Conservation (phyloP, 2,329 filamentous ascomycete species). For the Ophiognomonia clavigignenti-juglandacearum region DNA sequence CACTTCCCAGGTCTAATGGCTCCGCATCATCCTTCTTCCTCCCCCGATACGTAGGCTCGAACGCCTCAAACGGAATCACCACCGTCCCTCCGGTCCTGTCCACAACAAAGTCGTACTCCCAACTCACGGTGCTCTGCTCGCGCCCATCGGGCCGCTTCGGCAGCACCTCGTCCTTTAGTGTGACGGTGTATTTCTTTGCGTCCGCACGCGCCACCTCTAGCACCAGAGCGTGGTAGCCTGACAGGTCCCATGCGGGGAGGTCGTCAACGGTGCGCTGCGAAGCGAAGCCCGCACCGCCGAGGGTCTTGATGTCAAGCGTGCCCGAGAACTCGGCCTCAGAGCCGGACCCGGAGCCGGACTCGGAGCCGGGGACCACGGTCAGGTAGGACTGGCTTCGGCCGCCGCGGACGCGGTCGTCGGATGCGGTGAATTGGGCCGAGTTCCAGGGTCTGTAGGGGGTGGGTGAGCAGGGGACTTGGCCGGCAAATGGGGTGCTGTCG, state of each 20-base stretch:
- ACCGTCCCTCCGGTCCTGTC: constrained; percentile 31
- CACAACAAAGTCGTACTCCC: constrained; percentile 63
- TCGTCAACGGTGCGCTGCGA: constrained; percentile 60
- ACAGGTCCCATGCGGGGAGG: constrained; percentile 16
- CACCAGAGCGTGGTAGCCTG: constrained; percentile 37
- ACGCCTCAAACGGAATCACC: constrained; percentile 57
- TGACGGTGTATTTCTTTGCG: constrained; percentile 67
- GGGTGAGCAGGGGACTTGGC: neutral
- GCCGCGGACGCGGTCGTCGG: constrained; percentile 73
- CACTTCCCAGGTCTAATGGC: constrained; percentile 51
- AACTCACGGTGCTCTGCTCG: constrained; percentile 68
- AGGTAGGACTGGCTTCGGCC: constrained; percentile 58
- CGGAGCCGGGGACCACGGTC: too few relatives aligned
- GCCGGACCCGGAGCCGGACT: neutral
- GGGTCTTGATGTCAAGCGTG: constrained; percentile 58
- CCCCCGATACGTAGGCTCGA: constrained; percentile 71
- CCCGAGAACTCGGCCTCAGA: constrained; percentile 35
- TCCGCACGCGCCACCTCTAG: constrained; percentile 61
- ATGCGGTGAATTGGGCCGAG: constrained; percentile 52
- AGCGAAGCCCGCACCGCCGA: constrained; percentile 78
- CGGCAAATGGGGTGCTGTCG: neutral
- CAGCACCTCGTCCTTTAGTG: constrained; percentile 65
- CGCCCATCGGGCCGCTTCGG: constrained; percentile 55
- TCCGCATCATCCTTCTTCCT: constrained; percentile 55
- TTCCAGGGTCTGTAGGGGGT: constrained; percentile 11